Percentiles rank a stretch among this genome's conserved stretches.
These are phyloP conservation scores for Pezicula radicicola DNA, from an alignment of 2,329 filamentous ascomycete species.

Conservation along the genomic window DNA sequence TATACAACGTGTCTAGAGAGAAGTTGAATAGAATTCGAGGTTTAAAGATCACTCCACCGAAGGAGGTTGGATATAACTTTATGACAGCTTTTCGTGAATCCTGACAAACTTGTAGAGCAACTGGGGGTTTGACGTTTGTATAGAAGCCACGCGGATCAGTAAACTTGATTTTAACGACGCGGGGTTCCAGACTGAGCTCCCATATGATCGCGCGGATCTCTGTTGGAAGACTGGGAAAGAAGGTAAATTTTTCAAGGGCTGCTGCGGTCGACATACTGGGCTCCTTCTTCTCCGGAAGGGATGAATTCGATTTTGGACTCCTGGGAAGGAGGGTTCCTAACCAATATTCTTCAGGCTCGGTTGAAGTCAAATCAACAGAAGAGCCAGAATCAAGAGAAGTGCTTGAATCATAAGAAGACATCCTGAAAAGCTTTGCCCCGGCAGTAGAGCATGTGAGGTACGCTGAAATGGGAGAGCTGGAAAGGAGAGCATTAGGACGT, in stretches of 20 bases:
- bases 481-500: too few relatives aligned
- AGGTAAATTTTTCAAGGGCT: neutral
- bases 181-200: slow-evolving; percentile 9
- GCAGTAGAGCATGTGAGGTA: too few relatives aligned
- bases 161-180: slow-evolving; percentile 8
- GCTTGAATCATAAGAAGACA: too few relatives aligned
- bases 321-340: too few relatives aligned
- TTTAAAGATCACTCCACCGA: slow-evolving; percentile 7
- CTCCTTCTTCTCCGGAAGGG: too few relatives aligned
- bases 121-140: neutral
- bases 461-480: too few relatives aligned
- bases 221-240: slow-evolving; percentile 13
- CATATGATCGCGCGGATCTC: slow-evolving; percentile 17
- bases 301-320: too few relatives aligned
- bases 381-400: too few relatives aligned
- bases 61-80: slow-evolving; percentile 9
- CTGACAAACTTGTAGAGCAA: slow-evolving; percentile 7
- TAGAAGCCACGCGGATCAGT: slow-evolving; percentile 7
- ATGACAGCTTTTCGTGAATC: slow-evolving; percentile 13
- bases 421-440: too few relatives aligned
- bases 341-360: too few relatives aligned
- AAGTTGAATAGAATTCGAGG: slow-evolving; percentile 16
- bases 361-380: too few relatives aligned
- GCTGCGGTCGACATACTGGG: too few relatives aligned
- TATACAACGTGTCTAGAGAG: slow-evolving; percentile 14